Evolutionary conservation across 2,329 filamentous ascomycete genomes (phyloP), one percentile per base, ranked within the genome.

Genomic region (Thielaviopsis euricoi): DNA sequence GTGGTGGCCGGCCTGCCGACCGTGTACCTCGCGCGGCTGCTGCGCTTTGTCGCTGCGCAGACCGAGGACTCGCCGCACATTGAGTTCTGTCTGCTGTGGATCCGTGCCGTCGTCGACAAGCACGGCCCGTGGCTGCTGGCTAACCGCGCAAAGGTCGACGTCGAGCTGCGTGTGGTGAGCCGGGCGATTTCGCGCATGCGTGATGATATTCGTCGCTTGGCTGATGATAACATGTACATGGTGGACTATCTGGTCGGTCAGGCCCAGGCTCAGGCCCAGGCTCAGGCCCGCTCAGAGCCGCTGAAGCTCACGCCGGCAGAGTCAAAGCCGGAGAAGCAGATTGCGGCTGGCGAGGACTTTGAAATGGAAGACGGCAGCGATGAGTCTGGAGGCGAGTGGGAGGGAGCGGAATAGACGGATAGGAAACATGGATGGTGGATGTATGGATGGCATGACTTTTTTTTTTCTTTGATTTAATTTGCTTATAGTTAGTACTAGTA

Each of bases 11-110:
- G 86, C 33, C 73, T 96, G 43, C 93, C 93, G 0, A 78, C 80
- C 0, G 86, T 96, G 26, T 98, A 98, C 69, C 82, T 98, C 6
- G 81, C 86, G 26, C 82, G 88, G 2, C 74, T 97, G 13, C 76
- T 98, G 54, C 85, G 89, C 52, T 95, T 95, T 63, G 86, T 97
- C 6, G 89, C 89, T 2, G 79, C 85, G 10, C 87, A 95, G 66
- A 87, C 88, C 1, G 91, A 97, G 65, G 83, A 91, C 67, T 90
- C 86, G 1, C 91, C 90, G 1, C 91, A 96, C 73, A 79, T 98
- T 4, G 93, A 98, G 71, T 94, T 97, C 71, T 95, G 93, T 65
- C 74, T 98, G 51, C 73, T 91, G 9, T 98, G 93, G 93, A 86
- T 96, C 66, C 87, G 93, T 69, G 82, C 87, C 1, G 72, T 86